Conservation (phyloP, 495 filamentous ascomycete genomes). For the Arthonia radiata region DNA sequence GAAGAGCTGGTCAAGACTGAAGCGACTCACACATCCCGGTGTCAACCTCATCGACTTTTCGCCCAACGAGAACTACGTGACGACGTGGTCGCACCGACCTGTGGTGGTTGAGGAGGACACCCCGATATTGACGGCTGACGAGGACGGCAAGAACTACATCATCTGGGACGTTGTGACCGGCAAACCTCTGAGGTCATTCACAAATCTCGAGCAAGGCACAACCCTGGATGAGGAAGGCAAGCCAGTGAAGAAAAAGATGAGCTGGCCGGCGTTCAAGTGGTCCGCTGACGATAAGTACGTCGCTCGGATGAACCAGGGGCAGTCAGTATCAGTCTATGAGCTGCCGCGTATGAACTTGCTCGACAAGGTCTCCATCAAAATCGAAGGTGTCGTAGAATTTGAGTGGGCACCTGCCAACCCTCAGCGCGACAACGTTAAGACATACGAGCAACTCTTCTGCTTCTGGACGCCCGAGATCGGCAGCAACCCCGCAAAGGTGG, state of each 20-base stretch:
- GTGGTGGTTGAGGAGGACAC: slow-evolving; percentile 78
- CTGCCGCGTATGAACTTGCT: slow-evolving; percentile 75
- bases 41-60: slow-evolving; percentile 94
- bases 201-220: slow-evolving; percentile 52
- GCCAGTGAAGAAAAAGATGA: slow-evolving; percentile 63
- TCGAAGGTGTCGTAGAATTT: slow-evolving; percentile 91
- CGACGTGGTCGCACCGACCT: slow-evolving; percentile 84
- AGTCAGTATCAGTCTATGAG: slow-evolving; percentile 86
- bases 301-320: slow-evolving; percentile 64
- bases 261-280: slow-evolving; percentile 99
- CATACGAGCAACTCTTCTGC: slow-evolving; percentile 83
- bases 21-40: slow-evolving; percentile 78
- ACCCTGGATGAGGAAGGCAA: slow-evolving; percentile 34
- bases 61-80: slow-evolving; percentile 73
- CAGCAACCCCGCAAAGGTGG: slow-evolving; percentile 93
- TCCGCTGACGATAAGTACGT: slow-evolving; percentile 93
- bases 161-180: slow-evolving; percentile 90
- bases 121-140: slow-evolving; percentile 58
- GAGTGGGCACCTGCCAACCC: slow-evolving; percentile 81
- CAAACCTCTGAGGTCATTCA: slow-evolving; percentile 78
- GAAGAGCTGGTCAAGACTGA: slow-evolving; percentile 63
- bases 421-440: slow-evolving; percentile 54
- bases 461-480: slow-evolving; percentile 98
- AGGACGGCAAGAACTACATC: slow-evolving; percentile 97
- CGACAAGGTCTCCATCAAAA: slow-evolving; percentile 71